A percentile compares a stretch with the other conserved stretches of the same genome.
Evolutionary conservation across 805 yeast species (phyloP).

Genomic region (Cyberlindnera maclurae): DNA sequence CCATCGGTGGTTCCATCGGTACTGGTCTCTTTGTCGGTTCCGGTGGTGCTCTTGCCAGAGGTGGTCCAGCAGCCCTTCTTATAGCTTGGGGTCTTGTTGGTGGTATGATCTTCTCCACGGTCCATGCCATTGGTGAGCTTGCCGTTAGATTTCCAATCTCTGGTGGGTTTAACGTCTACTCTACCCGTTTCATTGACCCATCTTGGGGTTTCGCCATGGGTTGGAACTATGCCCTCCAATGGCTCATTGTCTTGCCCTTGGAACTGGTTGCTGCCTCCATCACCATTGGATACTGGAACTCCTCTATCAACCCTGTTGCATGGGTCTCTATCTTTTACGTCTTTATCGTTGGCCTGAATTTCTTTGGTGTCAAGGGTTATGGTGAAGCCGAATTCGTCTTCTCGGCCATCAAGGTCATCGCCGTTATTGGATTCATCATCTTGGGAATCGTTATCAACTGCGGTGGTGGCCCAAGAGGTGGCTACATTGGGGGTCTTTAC

Average conservation of each 20-base stretch:
- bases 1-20: conserved; percentile 78
- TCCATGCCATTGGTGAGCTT: conserved; percentile 52
- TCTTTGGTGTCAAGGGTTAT: conserved; percentile 47
- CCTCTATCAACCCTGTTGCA: conserved; percentile 36
- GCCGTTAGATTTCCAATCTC: conserved; percentile 60
- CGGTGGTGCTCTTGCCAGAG: conserved; percentile 49
- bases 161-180: conserved; percentile 56
- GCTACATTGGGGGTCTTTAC: conserved; percentile 36
- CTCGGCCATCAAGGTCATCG: conserved; percentile 63
- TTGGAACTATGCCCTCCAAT: conserved; percentile 47
- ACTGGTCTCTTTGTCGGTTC: conserved; percentile 77
- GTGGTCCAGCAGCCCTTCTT: conserved; percentile 48
- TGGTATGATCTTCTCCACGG: conserved; percentile 40
- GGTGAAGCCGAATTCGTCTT: conserved; percentile 48
- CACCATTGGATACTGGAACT: conserved; percentile 46
- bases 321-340: conserved; percentile 44
- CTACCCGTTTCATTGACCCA: conserved; percentile 48
- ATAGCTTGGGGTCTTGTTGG: conserved; percentile 45
- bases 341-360: conserved; percentile 36
- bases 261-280: conserved; percentile 48
- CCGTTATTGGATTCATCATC: conserved; percentile 57
- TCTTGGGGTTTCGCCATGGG: conserved; percentile 62
- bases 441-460: conserved; percentile 49
- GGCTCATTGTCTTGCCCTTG: conserved; percentile 42
- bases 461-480: conserved; percentile 51